These are phyloP conservation scores for Fomitopsis pulvina DNA, from an alignment of 768 basidiomycete genomes.

Conservation along the genomic window DNA sequence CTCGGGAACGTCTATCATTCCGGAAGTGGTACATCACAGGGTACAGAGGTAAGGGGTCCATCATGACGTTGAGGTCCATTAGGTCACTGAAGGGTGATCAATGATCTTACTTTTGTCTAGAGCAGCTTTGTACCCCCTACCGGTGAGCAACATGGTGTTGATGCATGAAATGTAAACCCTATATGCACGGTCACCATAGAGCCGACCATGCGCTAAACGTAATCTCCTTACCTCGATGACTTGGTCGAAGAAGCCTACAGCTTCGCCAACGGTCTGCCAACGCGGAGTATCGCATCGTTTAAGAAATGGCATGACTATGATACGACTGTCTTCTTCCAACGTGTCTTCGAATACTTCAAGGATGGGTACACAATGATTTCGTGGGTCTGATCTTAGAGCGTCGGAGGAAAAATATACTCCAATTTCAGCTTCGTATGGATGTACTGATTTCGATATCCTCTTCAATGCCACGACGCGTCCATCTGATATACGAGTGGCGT, in stretches of 20 bases:
- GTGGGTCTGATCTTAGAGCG: conserved; percentile 5
- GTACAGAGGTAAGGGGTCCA: conserved; percentile 8
- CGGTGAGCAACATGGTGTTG: conserved; percentile 28
- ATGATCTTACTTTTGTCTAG: background rate
- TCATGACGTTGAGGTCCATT: conserved; percentile 11
- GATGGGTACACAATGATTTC: conserved; percentile 21
- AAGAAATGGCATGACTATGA: conserved; percentile 27
- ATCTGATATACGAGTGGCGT: conserved; percentile 17
- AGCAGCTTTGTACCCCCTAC: conserved; percentile 12
- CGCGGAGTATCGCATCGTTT: conserved; percentile 20
- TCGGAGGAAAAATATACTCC: conserved; percentile 4
- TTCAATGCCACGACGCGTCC: conserved; percentile 13
- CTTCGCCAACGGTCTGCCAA: conserved; percentile 30
- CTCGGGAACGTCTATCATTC: conserved; percentile 16
- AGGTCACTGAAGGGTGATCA: conserved; percentile 9
- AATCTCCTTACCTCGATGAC: conserved; percentile 25
- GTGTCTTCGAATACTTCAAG: conserved; percentile 17
- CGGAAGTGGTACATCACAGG: conserved; percentile 3
- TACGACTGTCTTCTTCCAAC: conserved; percentile 5
- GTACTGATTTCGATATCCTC: conserved; percentile 2
- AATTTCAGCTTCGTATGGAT: conserved; percentile 15
- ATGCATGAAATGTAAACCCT: conserved; percentile 33
- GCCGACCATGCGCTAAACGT: background rate
- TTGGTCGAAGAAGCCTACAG: conserved; percentile 26
- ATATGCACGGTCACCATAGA: background rate